Conservation (phyloP, 2,329 filamentous ascomycete genomes). For the Chalaropsis ovoidea region DNA sequence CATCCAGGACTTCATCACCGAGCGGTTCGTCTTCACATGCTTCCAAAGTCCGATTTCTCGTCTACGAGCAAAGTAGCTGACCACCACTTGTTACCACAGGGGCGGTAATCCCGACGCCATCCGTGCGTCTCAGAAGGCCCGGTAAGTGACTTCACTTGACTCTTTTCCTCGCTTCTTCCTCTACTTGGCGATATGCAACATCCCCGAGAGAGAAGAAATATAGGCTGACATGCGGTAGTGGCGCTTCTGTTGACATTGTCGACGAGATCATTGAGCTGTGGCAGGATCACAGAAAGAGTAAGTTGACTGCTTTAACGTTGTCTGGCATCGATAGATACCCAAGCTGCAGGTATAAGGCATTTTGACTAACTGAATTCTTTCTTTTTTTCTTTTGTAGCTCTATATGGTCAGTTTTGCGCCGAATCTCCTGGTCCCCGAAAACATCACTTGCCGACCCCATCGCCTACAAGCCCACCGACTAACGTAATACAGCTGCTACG, state of each 20-base stretch:
- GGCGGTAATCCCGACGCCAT: constrained; percentile 88
- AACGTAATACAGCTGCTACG: constrained; percentile 42
- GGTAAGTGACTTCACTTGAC: constrained; percentile 39
- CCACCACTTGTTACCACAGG: constrained; percentile 32
- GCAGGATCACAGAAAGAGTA: constrained; percentile 72
- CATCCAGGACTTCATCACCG: constrained; percentile 66
- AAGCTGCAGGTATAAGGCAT: not conserved
- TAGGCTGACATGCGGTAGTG: constrained; percentile 19
- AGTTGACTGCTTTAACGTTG: constrained; percentile 27
- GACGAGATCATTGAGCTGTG: constrained; percentile 84
- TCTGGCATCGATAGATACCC: not conserved
- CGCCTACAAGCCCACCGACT: not conserved
- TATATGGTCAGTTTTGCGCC: constrained; percentile 23
- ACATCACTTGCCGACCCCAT: not conserved
- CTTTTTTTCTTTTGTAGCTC: constrained; percentile 14
- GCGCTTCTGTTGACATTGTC: constrained; percentile 67
- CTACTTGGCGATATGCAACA: not conserved
- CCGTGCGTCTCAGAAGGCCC: constrained; percentile 77
- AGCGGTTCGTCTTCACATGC: constrained; percentile 37
- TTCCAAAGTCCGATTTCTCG: not conserved
- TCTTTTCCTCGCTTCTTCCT: not conserved
- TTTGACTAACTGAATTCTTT: constrained; percentile 16
- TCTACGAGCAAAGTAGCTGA: not conserved
- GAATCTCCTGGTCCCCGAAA: not conserved
- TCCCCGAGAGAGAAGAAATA: not conserved